Evolutionary conservation across 2,329 filamentous ascomycete genomes (phyloP), one percentile per base, ranked within the genome.

Genomic region (Colletotrichum euphorbiae): DNA sequence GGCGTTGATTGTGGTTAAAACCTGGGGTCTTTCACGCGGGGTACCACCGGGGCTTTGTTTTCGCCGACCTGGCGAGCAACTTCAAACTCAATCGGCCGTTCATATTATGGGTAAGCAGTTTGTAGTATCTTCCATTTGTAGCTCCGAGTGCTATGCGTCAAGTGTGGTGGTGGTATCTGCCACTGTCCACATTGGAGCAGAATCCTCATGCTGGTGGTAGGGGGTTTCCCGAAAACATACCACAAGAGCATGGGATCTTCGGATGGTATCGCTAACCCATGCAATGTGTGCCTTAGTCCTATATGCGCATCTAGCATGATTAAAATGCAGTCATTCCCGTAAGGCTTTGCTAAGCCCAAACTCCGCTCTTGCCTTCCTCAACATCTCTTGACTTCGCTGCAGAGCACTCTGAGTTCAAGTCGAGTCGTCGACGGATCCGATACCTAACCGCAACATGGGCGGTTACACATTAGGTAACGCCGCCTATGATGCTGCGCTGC

Each of bases 401-500:
- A 28, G 28, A 28, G 28, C 28, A 8, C 28, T 28, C 28, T 28
- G 28, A 28, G 28, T 28, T 28, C 28, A 28, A 28, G 28, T 28
- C 6, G n/a, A n/a, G n/a, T n/a, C n/a, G n/a, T n/a, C n/a, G 28
- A 28, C 28, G 28, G 28, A 28, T 28, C 2, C 28, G 28, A 28
- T 28, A 28, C 28, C 28, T 28, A 4, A 28, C 28, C 28, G 28
- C 28, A 28, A 57, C n/a, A 85, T 83, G 80, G 75, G 76, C 80
- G 76, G 84, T 83, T 76, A 73, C 55, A 74, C 70, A 33, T 74
- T 73, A 59, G 69, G 74, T 51, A 75, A 75, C 31, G 73, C 76
- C 19, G 77, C 73, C 70, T 85, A 86, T 70, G 84, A 87, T 83
- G 84, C 82, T 19, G 85, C 86, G 17, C 76, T 87, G 12, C 74